Base-by-base conservation (phyloP, 768 basidiomycete species). In the Leccinum imitatum region DNA sequence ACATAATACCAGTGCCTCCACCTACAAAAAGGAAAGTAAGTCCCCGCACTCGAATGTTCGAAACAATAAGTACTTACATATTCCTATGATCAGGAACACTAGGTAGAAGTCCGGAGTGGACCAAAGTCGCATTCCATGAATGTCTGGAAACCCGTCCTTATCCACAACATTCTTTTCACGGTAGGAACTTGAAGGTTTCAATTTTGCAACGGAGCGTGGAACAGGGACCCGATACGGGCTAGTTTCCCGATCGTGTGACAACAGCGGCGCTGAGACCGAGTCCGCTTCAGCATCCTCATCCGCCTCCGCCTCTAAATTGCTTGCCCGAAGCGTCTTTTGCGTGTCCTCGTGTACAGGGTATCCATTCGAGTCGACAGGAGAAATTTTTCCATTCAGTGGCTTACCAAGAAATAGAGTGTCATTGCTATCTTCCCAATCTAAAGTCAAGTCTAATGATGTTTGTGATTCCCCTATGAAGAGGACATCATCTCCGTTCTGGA, bases 1-100 rank as follows among this genome's bases (percentile, higher is more conserved):
- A 92, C 87, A 90, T 91, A 44, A 92, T 57, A 2, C 90, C 90
- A 10, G 84, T 88, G 10, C 90, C 90, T 55, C 84, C 83, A 63
- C 90, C 87, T 87, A 58, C 2, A 60, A 27, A 51, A 59, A 54
- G 14, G 1, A 14, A 50, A 15, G 35, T 63, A 13, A 61, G 59
- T 50, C 2, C 50, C 21, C 7, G 4, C 39, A 37, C 3, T 41
- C 17, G 50, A 21, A 35, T 33, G 31, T 30, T 3, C 6, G 6
- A 3, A 15, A 5, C 30, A 19, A 50, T 31, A 30, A 19, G 5
- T n/a, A 78, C 87, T 59, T 65, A 89, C 87, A 73, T 27, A 89
- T 73, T 0, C 80, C 78, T 33, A 86, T 78, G 30, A 87, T 83
- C 0, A 65, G 54, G 56, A 82, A 84, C n/a, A 91, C 65, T 14